Evolutionary conservation across 768 basidiomycete genomes (phyloP).

Genomic region (Collybia nuda): DNA sequence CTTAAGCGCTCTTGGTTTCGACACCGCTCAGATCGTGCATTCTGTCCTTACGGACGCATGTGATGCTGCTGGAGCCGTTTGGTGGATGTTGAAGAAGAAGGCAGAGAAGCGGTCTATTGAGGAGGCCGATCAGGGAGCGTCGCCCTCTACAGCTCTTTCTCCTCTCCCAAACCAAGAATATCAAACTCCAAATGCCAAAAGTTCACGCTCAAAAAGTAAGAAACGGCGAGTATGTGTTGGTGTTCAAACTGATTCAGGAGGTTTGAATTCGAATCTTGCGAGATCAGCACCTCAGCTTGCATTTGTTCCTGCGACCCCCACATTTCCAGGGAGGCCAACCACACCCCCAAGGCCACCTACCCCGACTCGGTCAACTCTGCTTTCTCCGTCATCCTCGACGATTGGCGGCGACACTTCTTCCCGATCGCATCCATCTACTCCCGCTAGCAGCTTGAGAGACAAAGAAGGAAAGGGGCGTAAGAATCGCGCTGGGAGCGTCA

Average conservation of each 20-base stretch:
- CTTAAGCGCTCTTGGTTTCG: constrained; percentile 79
- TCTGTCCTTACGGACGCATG: constrained; percentile 91
- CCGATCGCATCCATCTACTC: constrained; percentile 70
- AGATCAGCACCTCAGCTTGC: constrained; percentile 61
- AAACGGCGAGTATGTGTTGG: constrained; percentile 30
- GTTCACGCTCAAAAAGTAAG: constrained; percentile 17
- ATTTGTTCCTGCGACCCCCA: constrained; percentile 79
- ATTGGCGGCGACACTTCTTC: constrained; percentile 47
- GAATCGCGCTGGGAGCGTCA: constrained; percentile 83
- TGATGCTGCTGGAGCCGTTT: constrained; percentile 85
- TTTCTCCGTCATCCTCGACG: constrained; percentile 55
- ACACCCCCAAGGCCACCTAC: constrained; percentile 56
- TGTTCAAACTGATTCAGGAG: constrained; percentile 46
- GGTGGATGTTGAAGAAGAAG: constrained; percentile 95
- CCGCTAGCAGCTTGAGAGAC: constrained; percentile 59
- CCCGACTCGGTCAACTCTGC: constrained; percentile 48
- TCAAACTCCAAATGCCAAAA: constrained; percentile 17
- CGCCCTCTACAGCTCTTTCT: constrained; percentile 2
- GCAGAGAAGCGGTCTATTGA: constrained; percentile 57
- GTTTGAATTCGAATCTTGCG: constrained; percentile 24
- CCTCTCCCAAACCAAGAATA: constrained; percentile 1
- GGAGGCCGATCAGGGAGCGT: constrained; percentile 18
- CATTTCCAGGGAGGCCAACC: constrained; percentile 40
- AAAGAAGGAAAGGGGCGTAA: constrained; percentile 67
- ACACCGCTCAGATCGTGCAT: constrained; percentile 94